Evolutionary conservation across 2,329 filamentous ascomycete species (phyloP), one percentile per base, ranked within the genome.

Genomic region (Stemphylium vesicarium): DNA sequence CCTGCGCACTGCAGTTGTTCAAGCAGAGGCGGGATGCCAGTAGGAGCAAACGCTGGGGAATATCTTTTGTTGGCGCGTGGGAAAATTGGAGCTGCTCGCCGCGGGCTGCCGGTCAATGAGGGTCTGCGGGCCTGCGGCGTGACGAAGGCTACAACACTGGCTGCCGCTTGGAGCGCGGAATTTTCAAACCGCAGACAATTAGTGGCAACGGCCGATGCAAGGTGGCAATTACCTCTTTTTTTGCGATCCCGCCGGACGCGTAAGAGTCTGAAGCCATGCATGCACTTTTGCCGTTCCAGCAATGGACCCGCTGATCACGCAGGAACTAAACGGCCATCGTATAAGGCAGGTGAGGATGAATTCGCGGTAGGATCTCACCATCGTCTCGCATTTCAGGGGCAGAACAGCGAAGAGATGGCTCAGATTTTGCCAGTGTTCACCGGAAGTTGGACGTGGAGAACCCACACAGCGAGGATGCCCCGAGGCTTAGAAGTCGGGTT

Each of bases 141-240:
- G 26, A 33, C 12, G 16, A 31, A 32, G 16, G 20, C 36, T 46
- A 10, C 13, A 11, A 35, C n/a, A 35, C 43, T 45, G 44, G 37
- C 29, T 50, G 37, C 42, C 55, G 40, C 42, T 55, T 55, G 43
- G 33, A 56, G 48, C 26, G 22, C 48, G n/a, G 48, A 48, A 36
- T 46, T 32, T 46, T 16, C n/a, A 56, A 16, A 29, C 22, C 45
- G 42, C 45, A 38, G 37, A 35, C 32, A 35, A 15, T 31, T 13
- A 15, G 35, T 46, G 16, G 41, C 51, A 37, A 26, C 22, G 15
- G 26, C n/a, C 40, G 22, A 38, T 33, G 39, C 32, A 48, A 51
- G 39, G 32, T 42, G 31, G 10, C 22, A 36, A 13, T 37, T 26
- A 16, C 29, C 22, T 43, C 16, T 39, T 36, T 39, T 40, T 18